phyloP scores from a whole-genome alignment of 306 rosid species.

The Prunus dulcis region DNA sequence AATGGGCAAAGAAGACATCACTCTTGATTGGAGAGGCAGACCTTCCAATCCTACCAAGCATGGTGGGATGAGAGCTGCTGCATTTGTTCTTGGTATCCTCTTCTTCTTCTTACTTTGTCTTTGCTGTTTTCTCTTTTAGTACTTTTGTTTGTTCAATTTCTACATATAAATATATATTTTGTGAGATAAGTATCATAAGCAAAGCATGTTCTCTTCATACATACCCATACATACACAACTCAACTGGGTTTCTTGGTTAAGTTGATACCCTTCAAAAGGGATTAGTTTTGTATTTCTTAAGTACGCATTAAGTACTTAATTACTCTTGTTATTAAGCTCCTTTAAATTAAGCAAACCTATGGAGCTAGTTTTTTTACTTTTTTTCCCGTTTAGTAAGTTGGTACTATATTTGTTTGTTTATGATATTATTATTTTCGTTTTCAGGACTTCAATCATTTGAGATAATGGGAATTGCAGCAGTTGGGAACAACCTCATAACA shows the following conservation, averaged over 20 bases:
- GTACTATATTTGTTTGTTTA: not conserved
- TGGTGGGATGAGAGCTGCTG: constrained; percentile 70
- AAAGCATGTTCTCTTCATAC: not conserved
- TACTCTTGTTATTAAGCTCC: not conserved
- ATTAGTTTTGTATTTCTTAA: not conserved
- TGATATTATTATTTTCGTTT: not conserved
- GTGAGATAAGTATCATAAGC: not conserved
- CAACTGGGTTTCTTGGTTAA: not conserved
- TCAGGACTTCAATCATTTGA: constrained; percentile 90
- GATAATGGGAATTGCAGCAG: constrained; percentile 97
- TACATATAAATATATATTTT: not conserved
- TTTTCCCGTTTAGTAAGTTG: not conserved
- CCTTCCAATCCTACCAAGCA: constrained; percentile 59
- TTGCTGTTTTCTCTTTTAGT: not conserved
- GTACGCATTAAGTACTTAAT: not conserved
- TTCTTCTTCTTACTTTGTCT: not conserved
- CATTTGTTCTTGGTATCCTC: constrained; percentile 57
- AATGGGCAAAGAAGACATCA: constrained; percentile 20
- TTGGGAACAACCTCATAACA: constrained; percentile 98
- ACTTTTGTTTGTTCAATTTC: not conserved
- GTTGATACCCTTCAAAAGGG: not conserved
- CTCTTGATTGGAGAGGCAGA: constrained; percentile 88
- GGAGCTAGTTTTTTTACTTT: not conserved
- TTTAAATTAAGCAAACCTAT: not conserved
- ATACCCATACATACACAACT: not conserved